Evolutionary conservation across 1,284 basidiomycete genomes (phyloP).

Genomic region (Trichosporon asahii): DNA sequence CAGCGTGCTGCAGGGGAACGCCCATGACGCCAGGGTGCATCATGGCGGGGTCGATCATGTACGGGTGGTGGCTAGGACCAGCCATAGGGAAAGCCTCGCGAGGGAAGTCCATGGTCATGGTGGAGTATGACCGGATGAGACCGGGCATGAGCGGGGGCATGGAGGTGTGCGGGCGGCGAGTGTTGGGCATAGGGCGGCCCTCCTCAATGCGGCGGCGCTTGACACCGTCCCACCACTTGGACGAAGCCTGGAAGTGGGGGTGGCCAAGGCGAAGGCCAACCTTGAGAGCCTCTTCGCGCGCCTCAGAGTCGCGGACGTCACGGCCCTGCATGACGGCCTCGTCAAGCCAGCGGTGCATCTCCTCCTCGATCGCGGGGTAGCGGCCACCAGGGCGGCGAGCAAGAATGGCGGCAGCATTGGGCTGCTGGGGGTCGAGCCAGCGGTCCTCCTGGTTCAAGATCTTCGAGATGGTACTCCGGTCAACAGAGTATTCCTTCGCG

Average conservation of each 20-base stretch:
- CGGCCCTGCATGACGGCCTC: slow-evolving; percentile 24
- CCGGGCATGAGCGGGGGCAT: slow-evolving; percentile 14
- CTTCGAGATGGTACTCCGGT: slow-evolving; percentile 30
- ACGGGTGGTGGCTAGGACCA: slow-evolving; percentile 16
- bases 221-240: slow-evolving; percentile 31
- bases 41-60: slow-evolving; percentile 17
- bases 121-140: slow-evolving; percentile 23
- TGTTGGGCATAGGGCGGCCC: slow-evolving; percentile 24
- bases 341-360: slow-evolving; percentile 30
- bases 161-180: slow-evolving; percentile 18
- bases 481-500: slow-evolving; percentile 29
- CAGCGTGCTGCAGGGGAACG: slow-evolving; percentile 7
- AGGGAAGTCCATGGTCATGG: slow-evolving; percentile 23
- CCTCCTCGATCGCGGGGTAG: slow-evolving; percentile 29
- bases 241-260: slow-evolving; percentile 28
- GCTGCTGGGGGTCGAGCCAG: slow-evolving; percentile 25
- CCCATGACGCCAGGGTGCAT: slow-evolving; percentile 12
- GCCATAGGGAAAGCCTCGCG: slow-evolving; percentile 21
- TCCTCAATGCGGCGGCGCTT: slow-evolving; percentile 28
- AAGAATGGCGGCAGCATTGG: slow-evolving; percentile 16
- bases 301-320: slow-evolving; percentile 26
- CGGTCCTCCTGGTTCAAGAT: slow-evolving; percentile 30
- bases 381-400: slow-evolving; percentile 24
- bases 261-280: slow-evolving; percentile 24
- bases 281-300: slow-evolving; percentile 26